phyloP scores from a whole-genome alignment of 2,329 filamentous ascomycete genomes.

The Cercospora berteroae region DNA sequence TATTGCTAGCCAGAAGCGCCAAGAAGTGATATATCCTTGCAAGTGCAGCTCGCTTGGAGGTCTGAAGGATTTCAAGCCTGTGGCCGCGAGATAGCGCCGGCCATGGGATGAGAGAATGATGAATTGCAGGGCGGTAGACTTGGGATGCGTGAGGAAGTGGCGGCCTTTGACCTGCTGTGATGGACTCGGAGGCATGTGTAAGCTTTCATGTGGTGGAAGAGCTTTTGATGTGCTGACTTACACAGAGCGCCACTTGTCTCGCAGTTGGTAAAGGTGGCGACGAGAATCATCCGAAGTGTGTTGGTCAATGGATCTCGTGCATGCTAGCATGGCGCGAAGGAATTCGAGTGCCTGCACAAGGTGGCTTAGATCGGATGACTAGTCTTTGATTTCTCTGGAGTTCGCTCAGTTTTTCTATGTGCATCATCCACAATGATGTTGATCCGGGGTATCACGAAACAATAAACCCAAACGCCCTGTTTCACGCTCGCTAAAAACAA shows the following conservation, averaged over 20 bases:
- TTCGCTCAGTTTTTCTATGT: background rate
- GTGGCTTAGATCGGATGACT: background rate
- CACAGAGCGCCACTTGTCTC: background rate
- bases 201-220: background rate
- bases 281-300: background rate
- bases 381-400: background rate
- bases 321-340: background rate
- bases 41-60: constrained; percentile 1
- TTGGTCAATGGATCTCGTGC: background rate
- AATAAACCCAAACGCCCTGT: background rate
- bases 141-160: background rate
- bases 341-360: background rate
- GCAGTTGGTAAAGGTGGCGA: background rate
- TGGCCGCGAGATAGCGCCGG: background rate
- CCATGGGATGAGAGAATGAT: background rate
- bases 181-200: background rate
- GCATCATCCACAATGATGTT: background rate
- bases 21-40: constrained; percentile 1
- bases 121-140: background rate
- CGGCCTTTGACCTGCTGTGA: background rate
- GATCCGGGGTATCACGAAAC: constrained; percentile 9
- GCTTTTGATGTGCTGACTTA: background rate
- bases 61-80: background rate
- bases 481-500: background rate
- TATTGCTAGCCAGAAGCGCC: background rate